Conservation (phyloP, 306 rosid genomes). For the Begonia loranthoides region DNA sequence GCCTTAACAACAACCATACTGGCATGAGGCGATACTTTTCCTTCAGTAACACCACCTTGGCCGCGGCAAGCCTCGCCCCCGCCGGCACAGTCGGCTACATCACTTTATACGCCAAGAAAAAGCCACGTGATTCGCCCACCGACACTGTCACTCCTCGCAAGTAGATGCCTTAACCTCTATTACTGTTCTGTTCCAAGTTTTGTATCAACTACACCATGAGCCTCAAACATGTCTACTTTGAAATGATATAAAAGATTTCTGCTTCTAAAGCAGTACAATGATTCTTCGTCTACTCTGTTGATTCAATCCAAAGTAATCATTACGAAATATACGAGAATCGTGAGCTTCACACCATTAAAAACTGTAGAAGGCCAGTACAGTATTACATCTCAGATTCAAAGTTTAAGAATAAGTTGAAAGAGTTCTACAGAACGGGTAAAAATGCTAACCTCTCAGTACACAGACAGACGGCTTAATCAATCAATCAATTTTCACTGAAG, state of each 20-base stretch:
- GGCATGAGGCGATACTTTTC: constrained; percentile 5
- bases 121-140: not conserved
- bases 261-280: too few species aligned
- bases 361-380: constrained; percentile 26
- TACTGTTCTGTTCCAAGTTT: not conserved
- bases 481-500: constrained; percentile 82
- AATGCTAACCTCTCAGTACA: not conserved
- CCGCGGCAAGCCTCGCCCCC: not conserved
- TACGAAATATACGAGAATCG: constrained; percentile 26
- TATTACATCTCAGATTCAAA: constrained; percentile 30
- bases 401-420: constrained; percentile 13
- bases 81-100: constrained; percentile 5
- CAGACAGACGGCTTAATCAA: constrained; percentile 3
- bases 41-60: constrained; percentile 7
- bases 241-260: too few species aligned
- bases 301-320: not conserved
- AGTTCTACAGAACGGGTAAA: constrained; percentile 1
- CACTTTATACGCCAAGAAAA: constrained; percentile 1
- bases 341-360: constrained; percentile 39
- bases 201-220: too few species aligned
- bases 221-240: too few species aligned
- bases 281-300: too few species aligned
- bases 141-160: constrained; percentile 19
- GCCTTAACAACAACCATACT: not conserved
- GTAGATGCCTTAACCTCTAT: constrained; percentile 9